Conservation (phyloP, 1,284 basidiomycete genomes). For the Puccinia hordei region DNA sequence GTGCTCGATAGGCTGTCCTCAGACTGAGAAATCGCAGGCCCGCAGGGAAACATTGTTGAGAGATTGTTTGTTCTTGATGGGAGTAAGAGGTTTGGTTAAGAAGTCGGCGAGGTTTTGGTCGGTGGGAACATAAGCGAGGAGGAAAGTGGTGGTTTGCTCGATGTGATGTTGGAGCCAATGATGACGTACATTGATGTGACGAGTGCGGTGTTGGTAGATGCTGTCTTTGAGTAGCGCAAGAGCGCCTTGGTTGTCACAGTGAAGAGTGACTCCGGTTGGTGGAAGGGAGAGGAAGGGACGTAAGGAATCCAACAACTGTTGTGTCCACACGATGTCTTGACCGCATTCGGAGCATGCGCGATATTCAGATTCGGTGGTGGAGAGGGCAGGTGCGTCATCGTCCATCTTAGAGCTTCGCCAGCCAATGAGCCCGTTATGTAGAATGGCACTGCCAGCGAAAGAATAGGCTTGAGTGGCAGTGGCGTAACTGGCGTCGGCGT, state of each 20-base stretch:
- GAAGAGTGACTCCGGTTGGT: background rate
- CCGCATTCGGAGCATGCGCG: background rate
- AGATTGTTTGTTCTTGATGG: background rate
- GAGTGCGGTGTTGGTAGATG: too few relatives aligned
- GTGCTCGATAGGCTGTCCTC: background rate
- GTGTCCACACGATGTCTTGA: background rate
- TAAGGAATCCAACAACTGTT: background rate
- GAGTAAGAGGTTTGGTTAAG: background rate
- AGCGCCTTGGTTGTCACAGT: background rate
- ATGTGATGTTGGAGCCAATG: constrained; percentile 5
- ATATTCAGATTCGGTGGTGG: background rate
- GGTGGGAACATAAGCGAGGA: background rate
- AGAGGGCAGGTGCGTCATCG: background rate
- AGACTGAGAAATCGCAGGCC: background rate
- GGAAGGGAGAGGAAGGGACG: background rate
- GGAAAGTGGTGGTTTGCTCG: background rate
- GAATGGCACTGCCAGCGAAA: background rate
- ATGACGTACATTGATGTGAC: too few relatives aligned
- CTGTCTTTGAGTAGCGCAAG: too few relatives aligned
- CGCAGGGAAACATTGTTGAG: background rate
- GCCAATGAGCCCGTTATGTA: background rate
- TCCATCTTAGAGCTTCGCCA: background rate
- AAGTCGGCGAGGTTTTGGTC: background rate
- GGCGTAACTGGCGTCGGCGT: background rate
- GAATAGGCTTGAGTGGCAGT: background rate